These are phyloP conservation scores for Tausonia pullulans DNA, from an alignment of 1,284 basidiomycete genomes.

Conservation along the genomic window DNA sequence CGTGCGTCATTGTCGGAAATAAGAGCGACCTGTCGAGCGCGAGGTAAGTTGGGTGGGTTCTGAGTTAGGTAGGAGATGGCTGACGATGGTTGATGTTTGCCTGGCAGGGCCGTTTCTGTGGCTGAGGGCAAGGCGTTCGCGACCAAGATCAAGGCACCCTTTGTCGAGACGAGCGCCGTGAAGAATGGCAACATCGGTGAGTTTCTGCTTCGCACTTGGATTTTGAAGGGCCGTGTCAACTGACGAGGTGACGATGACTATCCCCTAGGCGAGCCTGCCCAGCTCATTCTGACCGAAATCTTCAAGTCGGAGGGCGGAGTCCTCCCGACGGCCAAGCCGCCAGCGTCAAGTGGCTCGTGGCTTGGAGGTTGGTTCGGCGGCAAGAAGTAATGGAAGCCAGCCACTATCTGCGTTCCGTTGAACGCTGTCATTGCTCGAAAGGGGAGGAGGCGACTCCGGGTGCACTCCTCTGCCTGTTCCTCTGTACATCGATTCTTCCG, in stretches of 20 bases:
- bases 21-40: constrained; percentile 73
- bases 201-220: constrained; percentile 31
- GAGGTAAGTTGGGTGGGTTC: constrained; percentile 39
- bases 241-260: background rate
- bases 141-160: constrained; percentile 58
- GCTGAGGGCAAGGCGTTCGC: constrained; percentile 69
- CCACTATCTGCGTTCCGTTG: no score
- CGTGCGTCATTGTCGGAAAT: constrained; percentile 92
- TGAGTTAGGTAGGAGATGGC: constrained; percentile 18
- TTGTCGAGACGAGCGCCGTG: constrained; percentile 82
- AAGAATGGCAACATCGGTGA: constrained; percentile 77
- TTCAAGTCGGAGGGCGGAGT: constrained; percentile 10
- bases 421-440: no score
- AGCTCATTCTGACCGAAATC: constrained; percentile 75
- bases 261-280: constrained; percentile 36
- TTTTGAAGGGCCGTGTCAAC: background rate
- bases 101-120: constrained; percentile 57
- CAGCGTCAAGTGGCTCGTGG: constrained; percentile 12
- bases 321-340: background rate
- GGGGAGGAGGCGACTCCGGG: no score
- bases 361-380: constrained; percentile 12
- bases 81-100: constrained; percentile 7
- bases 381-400: constrained; percentile 8
- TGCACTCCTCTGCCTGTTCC: no score
- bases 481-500: no score